A percentile compares a stretch with the other conserved stretches of the same genome.
Conservation (phyloP, 208 protist species). For the Strigomonas oncopelti region DNA sequence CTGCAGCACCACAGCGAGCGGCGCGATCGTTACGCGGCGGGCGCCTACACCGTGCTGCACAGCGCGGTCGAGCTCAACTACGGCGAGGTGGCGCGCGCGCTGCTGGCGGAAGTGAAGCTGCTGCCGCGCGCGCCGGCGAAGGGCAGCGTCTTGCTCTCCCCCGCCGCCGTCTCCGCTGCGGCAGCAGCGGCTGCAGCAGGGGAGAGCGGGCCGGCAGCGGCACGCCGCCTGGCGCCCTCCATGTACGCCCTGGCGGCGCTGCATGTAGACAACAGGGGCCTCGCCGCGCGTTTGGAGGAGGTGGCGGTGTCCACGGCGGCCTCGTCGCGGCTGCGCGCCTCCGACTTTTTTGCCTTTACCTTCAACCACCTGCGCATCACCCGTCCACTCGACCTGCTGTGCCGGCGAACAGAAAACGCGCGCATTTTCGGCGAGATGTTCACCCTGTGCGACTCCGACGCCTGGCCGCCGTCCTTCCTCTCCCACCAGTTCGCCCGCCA, state of each 20-base stretch:
- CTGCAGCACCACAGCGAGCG: not conserved
- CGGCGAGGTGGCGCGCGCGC: slow-evolving; percentile 25
- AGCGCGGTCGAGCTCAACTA: slow-evolving; percentile 56
- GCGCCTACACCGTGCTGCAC: slow-evolving; percentile 60
- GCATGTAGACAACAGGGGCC: slow-evolving; percentile 7
- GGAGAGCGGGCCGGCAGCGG: not conserved
- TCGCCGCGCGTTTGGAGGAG: slow-evolving; percentile 8
- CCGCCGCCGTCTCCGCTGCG: not conserved
- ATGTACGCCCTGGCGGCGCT: slow-evolving; percentile 42
- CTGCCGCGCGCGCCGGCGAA: slow-evolving; percentile 14
- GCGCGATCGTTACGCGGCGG: not conserved
- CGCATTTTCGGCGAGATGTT: slow-evolving; percentile 37
- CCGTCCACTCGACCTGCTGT: slow-evolving; percentile 34
- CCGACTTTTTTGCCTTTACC: slow-evolving; percentile 34
- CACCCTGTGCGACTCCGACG: slow-evolving; percentile 20
- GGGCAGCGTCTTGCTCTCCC: not conserved
- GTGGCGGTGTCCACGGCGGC: slow-evolving; percentile 2
- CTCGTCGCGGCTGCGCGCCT: slow-evolving; percentile 9
- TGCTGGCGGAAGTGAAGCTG: slow-evolving; percentile 34
- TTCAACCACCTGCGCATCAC: slow-evolving; percentile 46
- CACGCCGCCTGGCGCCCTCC: slow-evolving; percentile 27
- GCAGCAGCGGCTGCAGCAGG: no score
- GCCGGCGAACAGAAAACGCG: slow-evolving; percentile 33
- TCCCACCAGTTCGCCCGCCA: slow-evolving; percentile 1
- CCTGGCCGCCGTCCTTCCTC: slow-evolving; percentile 4